Evolutionary conservation across 116 monocot genomes (phyloP), one percentile per base, ranked within the genome.

Genomic region (Iris pallida): DNA sequence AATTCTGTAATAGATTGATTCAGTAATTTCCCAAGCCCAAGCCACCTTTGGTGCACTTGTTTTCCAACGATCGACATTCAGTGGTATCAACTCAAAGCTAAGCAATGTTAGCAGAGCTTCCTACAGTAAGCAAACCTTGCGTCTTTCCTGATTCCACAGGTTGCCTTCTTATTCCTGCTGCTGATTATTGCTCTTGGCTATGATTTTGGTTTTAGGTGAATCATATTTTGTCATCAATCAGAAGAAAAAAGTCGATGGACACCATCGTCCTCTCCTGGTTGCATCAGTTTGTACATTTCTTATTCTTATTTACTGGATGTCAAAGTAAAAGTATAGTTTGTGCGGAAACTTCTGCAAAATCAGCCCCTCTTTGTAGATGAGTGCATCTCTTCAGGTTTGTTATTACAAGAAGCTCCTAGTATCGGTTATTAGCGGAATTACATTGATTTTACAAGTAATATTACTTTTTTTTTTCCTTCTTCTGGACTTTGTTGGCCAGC

Each of bases 251-350:
- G 73, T 92, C 90, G 40, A 90, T 92, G 92, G 97, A 97, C 62
- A 92, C 97, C 20, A 84, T 92, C 55, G 85, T 97, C 71, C 85
- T 97, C 69, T 92, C 92, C 78, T 88, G 13, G 97, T 97, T 72
- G 97, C 90, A n/a, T 87, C 92, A 0, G 81, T 78, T 7, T 97
- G 97, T 82, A 86, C 87, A 69, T 97, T 92, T 80, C 83, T 97
- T 54, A 92, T 97, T 63, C 73, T 92, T 7, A 90, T 92, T 15
- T 97, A 97, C 61, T 97, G 92, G 92, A 53, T 97, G 63, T 82
- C 90, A 18, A 97, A 87, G 66, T 92, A 75, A 52, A 19, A 19
- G 5, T 11, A 47, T 14, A 11, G 46, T 44, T 63, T 8, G 64
- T 46, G 19, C 17, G 8, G 7, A 18, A 62, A 7, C 16, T 17